Percentiles rank a stretch among this genome's conserved stretches.
Evolutionary conservation across 306 rosid species (phyloP).

Genomic region (Rosa chinensis): DNA sequence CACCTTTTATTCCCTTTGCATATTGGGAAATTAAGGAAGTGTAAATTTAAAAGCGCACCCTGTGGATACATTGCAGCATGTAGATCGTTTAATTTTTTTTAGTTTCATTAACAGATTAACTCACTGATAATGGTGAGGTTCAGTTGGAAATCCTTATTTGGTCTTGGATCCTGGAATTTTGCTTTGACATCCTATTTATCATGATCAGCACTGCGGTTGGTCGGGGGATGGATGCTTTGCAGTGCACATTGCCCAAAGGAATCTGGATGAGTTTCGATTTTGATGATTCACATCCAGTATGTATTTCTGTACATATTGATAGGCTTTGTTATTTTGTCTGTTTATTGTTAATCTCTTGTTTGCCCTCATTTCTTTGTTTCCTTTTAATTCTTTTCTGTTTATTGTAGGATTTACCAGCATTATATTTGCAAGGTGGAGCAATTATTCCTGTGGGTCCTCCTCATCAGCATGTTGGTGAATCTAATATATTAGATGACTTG

Average conservation of each 20-base stretch:
- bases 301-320: conserved; percentile 12
- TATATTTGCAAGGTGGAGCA: conserved; percentile 86
- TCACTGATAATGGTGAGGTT: conserved; percentile 12
- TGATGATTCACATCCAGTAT: conserved; percentile 77
- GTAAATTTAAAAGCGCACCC: neutral
- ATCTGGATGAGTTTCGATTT: conserved; percentile 84
- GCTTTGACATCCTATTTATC: conserved; percentile 35
- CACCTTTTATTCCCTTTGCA: neutral
- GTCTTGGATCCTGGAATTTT: conserved; percentile 19
- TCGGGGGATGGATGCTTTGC: conserved; percentile 51
- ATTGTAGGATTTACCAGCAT: conserved; percentile 84
- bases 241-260: conserved; percentile 67
- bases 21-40: neutral
- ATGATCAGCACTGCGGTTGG: conserved; percentile 53
- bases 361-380: neutral
- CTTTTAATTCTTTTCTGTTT: conserved; percentile 8
- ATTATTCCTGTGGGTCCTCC: conserved; percentile 80
- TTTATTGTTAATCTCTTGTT: neutral
- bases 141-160: conserved; percentile 19
- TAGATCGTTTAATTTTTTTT: conserved; percentile 8
- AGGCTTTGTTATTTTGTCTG: conserved; percentile 7
- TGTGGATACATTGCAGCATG: neutral
- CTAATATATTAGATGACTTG: conserved; percentile 62
- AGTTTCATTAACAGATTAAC: neutral
- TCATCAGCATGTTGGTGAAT: conserved; percentile 82